phyloP scores from a whole-genome alignment of 768 basidiomycete species.

The Boletus rex-veris region DNA sequence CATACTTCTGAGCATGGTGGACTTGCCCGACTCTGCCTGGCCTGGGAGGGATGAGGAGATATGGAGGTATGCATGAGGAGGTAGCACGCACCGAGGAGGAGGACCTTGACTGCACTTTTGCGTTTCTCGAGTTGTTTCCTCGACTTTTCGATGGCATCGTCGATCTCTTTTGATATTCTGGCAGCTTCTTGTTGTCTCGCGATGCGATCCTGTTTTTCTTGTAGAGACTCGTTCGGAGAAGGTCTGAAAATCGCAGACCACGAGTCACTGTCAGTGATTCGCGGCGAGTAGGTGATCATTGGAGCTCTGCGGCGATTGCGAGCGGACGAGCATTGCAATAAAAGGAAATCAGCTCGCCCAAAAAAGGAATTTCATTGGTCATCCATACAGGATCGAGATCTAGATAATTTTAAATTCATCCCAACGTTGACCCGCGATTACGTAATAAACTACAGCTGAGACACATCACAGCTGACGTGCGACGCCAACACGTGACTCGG shows the following conservation, averaged over 20 bases:
- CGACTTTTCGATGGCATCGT: conserved; percentile 27
- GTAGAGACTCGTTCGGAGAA: conserved; percentile 3
- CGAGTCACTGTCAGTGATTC: neutral
- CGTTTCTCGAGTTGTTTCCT: conserved; percentile 21
- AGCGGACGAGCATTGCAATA: no score
- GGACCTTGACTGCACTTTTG: conserved; percentile 28
- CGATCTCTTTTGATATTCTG: conserved; percentile 25
- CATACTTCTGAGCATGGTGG: conserved; percentile 30
- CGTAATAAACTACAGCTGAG: no score
- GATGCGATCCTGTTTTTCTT: conserved; percentile 10
- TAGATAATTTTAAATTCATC: no score
- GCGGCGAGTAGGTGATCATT: no score
- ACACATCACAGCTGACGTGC: no score
- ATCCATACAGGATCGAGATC: no score
- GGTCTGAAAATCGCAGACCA: conserved; percentile 27
- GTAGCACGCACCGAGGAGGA: conserved; percentile 22
- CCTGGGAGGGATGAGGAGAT: conserved; percentile 5
- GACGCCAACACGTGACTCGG: no score
- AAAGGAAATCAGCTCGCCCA: no score
- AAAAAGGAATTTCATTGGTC: no score
- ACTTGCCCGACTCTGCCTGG: conserved; percentile 32
- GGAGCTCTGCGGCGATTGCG: no score
- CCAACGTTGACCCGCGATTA: no score
- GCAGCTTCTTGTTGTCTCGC: conserved; percentile 22
- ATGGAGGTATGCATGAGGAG: fast-evolving